A percentile compares a stretch with the other conserved stretches of the same genome.
Evolutionary conservation across 2,329 filamentous ascomycete genomes (phyloP).

Genomic region (Neofusicoccum kwambonambiense): DNA sequence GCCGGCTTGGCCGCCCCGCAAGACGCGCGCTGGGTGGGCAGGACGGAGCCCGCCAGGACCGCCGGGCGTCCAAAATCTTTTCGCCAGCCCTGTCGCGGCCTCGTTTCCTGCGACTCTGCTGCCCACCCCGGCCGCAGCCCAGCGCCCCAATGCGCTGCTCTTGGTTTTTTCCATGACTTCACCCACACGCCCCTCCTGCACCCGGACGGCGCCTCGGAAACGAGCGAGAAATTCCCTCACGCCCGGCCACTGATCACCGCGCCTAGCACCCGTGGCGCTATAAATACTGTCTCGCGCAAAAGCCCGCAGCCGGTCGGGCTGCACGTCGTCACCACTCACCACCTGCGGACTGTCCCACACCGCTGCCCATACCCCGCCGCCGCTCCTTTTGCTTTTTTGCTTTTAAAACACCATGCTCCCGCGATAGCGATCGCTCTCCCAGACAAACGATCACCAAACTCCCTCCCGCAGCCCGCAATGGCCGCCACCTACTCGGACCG

Average conservation of each 20-base stretch:
- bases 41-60: neutral
- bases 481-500: constrained; percentile 17
- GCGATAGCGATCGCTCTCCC: constrained; percentile 27
- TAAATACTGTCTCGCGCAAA: constrained; percentile 10
- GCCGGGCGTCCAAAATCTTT: constrained; percentile 11
- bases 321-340: constrained; percentile 11
- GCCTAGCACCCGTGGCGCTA: neutral
- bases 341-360: neutral
- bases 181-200: neutral
- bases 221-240: constrained; percentile 9
- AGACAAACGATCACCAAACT: neutral
- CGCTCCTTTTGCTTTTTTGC: neutral
- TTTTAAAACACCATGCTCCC: constrained; percentile 30
- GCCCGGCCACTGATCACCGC: neutral
- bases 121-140: neutral
- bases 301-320: constrained; percentile 9
- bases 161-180: neutral
- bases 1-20: constrained; percentile 1
- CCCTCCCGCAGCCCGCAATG: neutral
- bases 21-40: constrained; percentile 7
- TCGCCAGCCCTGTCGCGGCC: constrained; percentile 4
- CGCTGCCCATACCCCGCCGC: constrained; percentile 1
- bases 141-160: neutral
- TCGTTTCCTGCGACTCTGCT: constrained; percentile 10
- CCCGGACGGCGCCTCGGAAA: neutral